Conservation (phyloP, 495 filamentous ascomycete species). For the Pseudevernia furfuracea region DNA sequence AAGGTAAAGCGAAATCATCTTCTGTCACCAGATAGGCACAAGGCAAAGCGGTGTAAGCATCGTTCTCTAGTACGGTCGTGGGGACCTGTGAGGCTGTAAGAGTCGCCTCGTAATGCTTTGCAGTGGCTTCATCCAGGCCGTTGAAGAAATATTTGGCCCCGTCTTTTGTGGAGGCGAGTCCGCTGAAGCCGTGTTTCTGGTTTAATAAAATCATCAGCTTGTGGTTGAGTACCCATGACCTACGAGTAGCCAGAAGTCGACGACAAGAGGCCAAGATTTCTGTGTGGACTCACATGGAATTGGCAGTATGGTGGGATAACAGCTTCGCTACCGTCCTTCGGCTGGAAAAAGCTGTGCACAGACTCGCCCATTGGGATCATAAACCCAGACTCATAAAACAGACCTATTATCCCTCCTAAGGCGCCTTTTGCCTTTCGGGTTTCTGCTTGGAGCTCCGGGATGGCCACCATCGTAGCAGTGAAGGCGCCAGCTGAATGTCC, state of each 20-base stretch:
- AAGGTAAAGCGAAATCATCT: not conserved
- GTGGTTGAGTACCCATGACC: too few species aligned
- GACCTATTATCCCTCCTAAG: not conserved
- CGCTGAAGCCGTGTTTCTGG: slow-evolving; percentile 9
- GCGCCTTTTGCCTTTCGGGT: not conserved
- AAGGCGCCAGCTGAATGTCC: not conserved
- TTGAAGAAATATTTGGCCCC: slow-evolving; percentile 14
- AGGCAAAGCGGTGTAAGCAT: too few species aligned
- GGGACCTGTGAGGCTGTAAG: not conserved
- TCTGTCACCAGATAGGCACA: slow-evolving; percentile 1
- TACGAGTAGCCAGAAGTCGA: too few species aligned
- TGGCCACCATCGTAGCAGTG: not conserved
- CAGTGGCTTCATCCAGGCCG: not conserved
- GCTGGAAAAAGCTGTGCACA: not conserved
- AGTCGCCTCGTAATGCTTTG: slow-evolving; percentile 8
- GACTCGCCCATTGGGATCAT: slow-evolving; percentile 1
- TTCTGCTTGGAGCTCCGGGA: not conserved
- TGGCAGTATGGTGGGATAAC: slow-evolving; percentile 1
- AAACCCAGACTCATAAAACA: not conserved
- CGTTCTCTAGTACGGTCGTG: not conserved
- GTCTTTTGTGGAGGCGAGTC: slow-evolving; percentile 33
- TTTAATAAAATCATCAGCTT: too few species aligned
- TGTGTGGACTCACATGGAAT: not conserved
- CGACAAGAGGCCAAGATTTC: too few species aligned
- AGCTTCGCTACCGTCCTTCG: not conserved